phyloP scores from a whole-genome alignment of 192 early-diverging fungal species.

The Piromyces finnis region DNA sequence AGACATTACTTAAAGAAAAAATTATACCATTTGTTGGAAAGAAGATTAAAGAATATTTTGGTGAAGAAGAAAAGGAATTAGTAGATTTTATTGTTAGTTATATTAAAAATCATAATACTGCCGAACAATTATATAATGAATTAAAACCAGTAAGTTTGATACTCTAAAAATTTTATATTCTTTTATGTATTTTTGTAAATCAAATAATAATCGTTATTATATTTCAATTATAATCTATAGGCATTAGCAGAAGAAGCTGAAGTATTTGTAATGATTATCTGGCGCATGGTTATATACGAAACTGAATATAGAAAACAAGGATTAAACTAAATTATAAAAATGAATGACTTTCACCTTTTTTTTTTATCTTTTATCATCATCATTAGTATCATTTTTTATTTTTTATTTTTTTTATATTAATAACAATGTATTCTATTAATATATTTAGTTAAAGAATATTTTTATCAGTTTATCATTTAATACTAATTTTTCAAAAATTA shows the following conservation, averaged over 20 bases:
- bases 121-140: constrained; percentile 52
- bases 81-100: constrained; percentile 59
- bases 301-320: constrained; percentile 46
- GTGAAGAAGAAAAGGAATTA: constrained; percentile 60
- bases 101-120: constrained; percentile 42
- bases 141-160: constrained; percentile 44
- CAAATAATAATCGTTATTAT: too few relatives aligned
- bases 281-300: constrained; percentile 75
- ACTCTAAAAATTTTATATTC: not conserved
- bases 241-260: constrained; percentile 75
- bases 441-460: too few relatives aligned
- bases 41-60: constrained; percentile 64
- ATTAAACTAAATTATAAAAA: constrained; percentile 19
- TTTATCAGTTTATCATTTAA: too few relatives aligned
- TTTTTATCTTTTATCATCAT: too few relatives aligned
- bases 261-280: constrained; percentile 71
- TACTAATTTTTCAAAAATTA: too few relatives aligned
- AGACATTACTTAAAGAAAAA: constrained; percentile 37
- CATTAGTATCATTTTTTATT: too few relatives aligned
- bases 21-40: constrained; percentile 56
- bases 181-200: not conserved
- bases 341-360: too few relatives aligned
- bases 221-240: constrained; percentile 21
- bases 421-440: too few relatives aligned
- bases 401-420: too few relatives aligned